Conservation (phyloP, 2,329 filamentous ascomycete species). For the Dothistroma septosporum region DNA sequence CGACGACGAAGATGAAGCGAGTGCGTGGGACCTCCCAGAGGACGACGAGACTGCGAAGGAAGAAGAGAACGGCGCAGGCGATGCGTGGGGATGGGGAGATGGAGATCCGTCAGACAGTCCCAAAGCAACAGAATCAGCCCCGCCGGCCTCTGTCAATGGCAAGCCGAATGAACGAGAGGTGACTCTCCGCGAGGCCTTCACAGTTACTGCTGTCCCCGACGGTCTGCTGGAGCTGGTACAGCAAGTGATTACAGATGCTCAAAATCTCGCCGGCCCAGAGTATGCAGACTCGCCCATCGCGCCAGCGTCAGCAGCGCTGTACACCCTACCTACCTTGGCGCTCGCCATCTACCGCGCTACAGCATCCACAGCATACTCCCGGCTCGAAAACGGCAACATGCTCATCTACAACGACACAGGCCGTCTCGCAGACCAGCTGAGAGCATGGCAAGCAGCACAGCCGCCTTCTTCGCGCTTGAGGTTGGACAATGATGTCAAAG, state of each 20-base stretch:
- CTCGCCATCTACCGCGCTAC: constrained; percentile 77
- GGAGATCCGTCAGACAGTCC: constrained; percentile 45
- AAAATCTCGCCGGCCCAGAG: constrained; percentile 53
- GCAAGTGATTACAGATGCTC: constrained; percentile 44
- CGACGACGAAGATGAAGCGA: constrained; percentile 46
- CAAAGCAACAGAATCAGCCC: constrained; percentile 10
- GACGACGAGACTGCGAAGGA: constrained; percentile 26
- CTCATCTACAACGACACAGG: constrained; percentile 62
- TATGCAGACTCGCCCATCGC: constrained; percentile 54
- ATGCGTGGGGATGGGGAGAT: constrained; percentile 85
- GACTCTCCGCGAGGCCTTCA: constrained; percentile 78
- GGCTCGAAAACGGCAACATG: constrained; percentile 57
- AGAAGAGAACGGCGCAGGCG: constrained; percentile 42
- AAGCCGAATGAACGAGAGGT: constrained; percentile 42
- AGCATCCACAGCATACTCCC: constrained; percentile 67
- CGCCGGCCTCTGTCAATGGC: constrained; percentile 23
- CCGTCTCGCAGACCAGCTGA: constrained; percentile 54
- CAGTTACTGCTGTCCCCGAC: constrained; percentile 81
- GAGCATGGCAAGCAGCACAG: constrained; percentile 45
- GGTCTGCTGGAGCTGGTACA: constrained; percentile 66
- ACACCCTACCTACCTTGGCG: constrained; percentile 66
- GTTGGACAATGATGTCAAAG: constrained; percentile 52
- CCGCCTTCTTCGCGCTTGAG: constrained; percentile 41
- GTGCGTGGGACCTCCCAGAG: constrained; percentile 47
- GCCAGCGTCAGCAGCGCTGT: constrained; percentile 64